Conservation (phyloP, 2,329 filamentous ascomycete species). For the Diplodia intermedia region DNA sequence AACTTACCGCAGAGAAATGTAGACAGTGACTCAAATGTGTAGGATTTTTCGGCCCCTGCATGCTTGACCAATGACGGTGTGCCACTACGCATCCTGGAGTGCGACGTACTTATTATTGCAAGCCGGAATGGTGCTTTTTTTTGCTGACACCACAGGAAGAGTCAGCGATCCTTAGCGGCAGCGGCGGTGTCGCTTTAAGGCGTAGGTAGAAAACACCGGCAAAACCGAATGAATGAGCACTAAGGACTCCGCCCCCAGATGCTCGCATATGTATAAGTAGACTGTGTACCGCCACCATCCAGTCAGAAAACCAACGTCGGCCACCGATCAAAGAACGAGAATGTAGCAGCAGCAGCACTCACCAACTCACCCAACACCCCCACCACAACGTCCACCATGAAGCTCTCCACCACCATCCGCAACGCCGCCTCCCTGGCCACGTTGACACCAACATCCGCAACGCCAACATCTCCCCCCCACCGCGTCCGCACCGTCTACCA, state of each 20-base stretch:
- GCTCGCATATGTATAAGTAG: neutral
- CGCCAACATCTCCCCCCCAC: neutral
- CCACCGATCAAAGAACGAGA: neutral
- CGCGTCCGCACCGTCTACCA: conserved; percentile 35
- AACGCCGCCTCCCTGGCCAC: neutral
- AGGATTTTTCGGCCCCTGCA: neutral
- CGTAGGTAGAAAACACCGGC: neutral
- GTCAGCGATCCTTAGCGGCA: too few relatives aligned
- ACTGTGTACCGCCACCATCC: neutral
- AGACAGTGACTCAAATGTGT: neutral
- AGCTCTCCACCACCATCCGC: neutral
- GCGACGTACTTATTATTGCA: too few relatives aligned
- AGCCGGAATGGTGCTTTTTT: too few relatives aligned
- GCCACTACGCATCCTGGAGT: neutral
- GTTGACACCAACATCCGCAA: neutral
- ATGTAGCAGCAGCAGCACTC: neutral
- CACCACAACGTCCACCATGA: neutral
- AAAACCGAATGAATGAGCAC: neutral
- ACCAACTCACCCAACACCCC: neutral
- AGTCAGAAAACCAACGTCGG: neutral
- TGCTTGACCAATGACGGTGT: neutral
- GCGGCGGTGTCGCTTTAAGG: neutral
- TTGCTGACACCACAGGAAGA: too few relatives aligned
- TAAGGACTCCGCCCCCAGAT: neutral
- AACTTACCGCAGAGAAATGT: neutral